Percentiles rank a stretch among this genome's conserved stretches.
These are phyloP conservation scores for Westerdykella aurantiaca DNA, from an alignment of 2,329 filamentous ascomycete species.

Conservation along the genomic window DNA sequence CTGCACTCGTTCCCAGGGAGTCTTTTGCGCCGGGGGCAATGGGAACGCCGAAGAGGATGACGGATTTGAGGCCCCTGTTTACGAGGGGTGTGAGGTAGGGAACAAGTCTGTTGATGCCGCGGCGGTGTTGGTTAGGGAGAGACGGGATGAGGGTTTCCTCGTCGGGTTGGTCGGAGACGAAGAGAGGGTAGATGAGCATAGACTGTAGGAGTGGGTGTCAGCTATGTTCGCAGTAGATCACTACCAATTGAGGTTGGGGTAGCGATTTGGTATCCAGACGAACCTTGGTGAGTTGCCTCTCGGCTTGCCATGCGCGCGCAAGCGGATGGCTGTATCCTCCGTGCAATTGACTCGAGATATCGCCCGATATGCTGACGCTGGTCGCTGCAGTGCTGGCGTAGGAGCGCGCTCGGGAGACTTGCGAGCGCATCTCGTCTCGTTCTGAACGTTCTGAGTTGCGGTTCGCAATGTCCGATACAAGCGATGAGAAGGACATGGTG, in stretches of 20 bases:
- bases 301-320: constrained; percentile 48
- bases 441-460: constrained; percentile 39
- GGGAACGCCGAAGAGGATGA: constrained; percentile 94
- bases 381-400: constrained; percentile 50
- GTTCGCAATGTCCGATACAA: constrained; percentile 49
- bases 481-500: constrained; percentile 48
- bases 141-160: constrained; percentile 88
- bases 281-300: constrained; percentile 49
- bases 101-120: constrained; percentile 79
- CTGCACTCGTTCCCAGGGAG: constrained; percentile 81
- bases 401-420: constrained; percentile 43
- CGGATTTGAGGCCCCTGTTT: constrained; percentile 81
- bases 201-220: constrained; percentile 52
- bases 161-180: constrained; percentile 89
- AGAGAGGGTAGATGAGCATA: constrained; percentile 97
- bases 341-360: constrained; percentile 49
- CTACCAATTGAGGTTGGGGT: not conserved
- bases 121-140: constrained; percentile 81
- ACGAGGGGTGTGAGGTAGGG: constrained; percentile 82
- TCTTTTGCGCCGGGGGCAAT: constrained; percentile 78
- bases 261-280: constrained; percentile 5
- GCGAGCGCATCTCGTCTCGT: constrained; percentile 39
- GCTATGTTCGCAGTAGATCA: constrained; percentile 2
- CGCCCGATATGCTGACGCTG: constrained; percentile 48
- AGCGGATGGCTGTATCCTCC: constrained; percentile 50